Evolutionary conservation across 805 yeast species (phyloP), one percentile per base, ranked within the genome.

Genomic region (Myxozyma vanderwaltii): DNA sequence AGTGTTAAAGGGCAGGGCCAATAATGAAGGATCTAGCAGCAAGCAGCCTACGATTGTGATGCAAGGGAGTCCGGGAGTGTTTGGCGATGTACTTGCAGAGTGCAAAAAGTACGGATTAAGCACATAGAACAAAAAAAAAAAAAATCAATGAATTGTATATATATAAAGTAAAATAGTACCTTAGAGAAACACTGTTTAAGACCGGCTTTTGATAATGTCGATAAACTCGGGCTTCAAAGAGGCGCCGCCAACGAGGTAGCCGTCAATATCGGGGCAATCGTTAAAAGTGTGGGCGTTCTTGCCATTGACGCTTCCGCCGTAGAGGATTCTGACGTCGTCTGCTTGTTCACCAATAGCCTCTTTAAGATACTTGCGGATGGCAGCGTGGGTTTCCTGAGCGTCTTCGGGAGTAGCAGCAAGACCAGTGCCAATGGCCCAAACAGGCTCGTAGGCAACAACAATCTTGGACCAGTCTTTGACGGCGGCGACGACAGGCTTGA

Each of bases 401-500:
- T 94, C 99, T 69, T 88, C 89, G 69, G 99, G 91, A 70, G 99
- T 94, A 64, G 99, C 98, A 71, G 98, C 97, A 74, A 94, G 85
- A 74, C 99, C 99, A 70, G 98, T 91, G 77, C 99, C 99, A 71
- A 94, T 94, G 71, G 99, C 99, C 99, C 99, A 94, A 69, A 94
- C 96, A 71, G 99, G 99, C 82, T 94, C 99, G 81, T 94, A 94
- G 72, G 99, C 99, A 76, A 94, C 79, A 67, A 94, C 98, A 68
- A 94, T 81, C 77, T 88, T 82, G 66, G 87, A 71, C 98, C 98
- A 92, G 85, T 91, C 97, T 71, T 75, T 72, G 65, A 90, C 86
- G 63, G 86, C 80, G 74, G 84, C 87, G 72, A 88, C 78, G 63
- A 88, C 97, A 64, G 98, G 97, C 68, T 84, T 81, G 73, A 92